Percentiles rank a stretch among this genome's conserved stretches.
Evolutionary conservation across 2,329 filamentous ascomycete species (phyloP).

Genomic region (Alternaria incomplexa): DNA sequence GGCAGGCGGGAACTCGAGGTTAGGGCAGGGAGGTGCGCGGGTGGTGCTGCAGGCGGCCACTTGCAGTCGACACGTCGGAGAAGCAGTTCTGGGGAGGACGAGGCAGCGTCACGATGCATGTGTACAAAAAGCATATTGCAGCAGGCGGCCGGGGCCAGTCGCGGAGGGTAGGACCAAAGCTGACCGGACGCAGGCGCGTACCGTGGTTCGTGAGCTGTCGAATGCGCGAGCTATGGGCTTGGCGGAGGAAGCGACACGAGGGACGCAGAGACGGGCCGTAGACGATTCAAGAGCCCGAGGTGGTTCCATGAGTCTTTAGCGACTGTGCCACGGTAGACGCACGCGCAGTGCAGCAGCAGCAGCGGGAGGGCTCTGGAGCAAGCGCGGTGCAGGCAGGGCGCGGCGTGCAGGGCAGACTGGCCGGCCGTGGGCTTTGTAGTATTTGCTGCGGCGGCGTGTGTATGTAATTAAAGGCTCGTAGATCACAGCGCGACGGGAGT

Average conservation of each 20-base stretch:
- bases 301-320: slow-evolving; percentile 11
- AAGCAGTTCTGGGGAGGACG: not conserved
- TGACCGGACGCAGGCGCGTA: slow-evolving; percentile 22
- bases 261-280: slow-evolving; percentile 28
- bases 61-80: slow-evolving; percentile 8
- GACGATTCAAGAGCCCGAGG: slow-evolving; percentile 29
- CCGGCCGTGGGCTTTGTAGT: not conserved
- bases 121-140: not conserved
- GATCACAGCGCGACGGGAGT: slow-evolving; percentile 32
- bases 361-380: not conserved
- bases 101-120: not conserved
- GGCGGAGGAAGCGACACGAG: slow-evolving; percentile 22
- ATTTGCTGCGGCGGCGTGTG: slow-evolving; percentile 6
- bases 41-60: slow-evolving; percentile 30
- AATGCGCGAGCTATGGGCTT: slow-evolving; percentile 13
- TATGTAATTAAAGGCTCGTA: slow-evolving; percentile 27
- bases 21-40: not conserved
- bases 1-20: slow-evolving; percentile 19
- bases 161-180: slow-evolving; percentile 4
- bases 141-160: slow-evolving; percentile 5
- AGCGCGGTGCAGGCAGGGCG: slow-evolving; percentile 9
- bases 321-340: slow-evolving; percentile 11
- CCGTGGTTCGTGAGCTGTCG: slow-evolving; percentile 27
- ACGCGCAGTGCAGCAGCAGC: not conserved
- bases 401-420: not conserved